Evolutionary conservation across 352 stramenopile species (phyloP).

Genomic region (Pythium sp.): DNA sequence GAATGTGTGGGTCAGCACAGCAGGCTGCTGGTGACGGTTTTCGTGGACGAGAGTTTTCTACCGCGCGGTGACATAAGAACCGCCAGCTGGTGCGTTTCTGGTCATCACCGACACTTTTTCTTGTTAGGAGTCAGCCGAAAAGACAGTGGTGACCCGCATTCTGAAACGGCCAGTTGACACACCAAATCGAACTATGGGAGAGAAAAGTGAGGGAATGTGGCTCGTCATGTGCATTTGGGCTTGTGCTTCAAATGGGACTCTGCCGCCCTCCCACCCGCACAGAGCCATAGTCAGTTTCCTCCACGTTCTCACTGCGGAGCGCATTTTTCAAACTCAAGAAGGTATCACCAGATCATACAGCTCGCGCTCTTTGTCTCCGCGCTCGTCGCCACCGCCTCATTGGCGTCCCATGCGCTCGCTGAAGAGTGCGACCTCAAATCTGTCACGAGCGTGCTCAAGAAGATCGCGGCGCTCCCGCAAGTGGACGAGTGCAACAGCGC

Average conservation of each 20-base stretch:
- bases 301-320: background rate
- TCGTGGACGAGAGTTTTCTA: background rate
- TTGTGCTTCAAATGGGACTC: background rate
- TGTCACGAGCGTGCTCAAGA: conserved; percentile 3
- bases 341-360: background rate
- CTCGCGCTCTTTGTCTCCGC: background rate
- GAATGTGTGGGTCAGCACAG: background rate
- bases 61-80: background rate
- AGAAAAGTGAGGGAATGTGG: background rate
- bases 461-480: conserved; percentile 4
- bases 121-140: background rate
- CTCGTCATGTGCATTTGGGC: background rate
- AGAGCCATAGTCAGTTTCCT: background rate
- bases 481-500: background rate
- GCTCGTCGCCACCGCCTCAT: background rate
- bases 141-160: background rate
- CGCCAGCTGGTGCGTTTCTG: background rate
- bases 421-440: background rate
- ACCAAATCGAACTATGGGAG: background rate
- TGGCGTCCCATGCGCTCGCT: background rate
- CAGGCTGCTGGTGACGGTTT: conserved; percentile 3
- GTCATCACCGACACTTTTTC: background rate
- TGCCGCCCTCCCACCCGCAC: background rate
- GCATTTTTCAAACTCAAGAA: background rate
- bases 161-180: background rate